phyloP scores from a whole-genome alignment of 352 stramenopile species.

The Phytophthora multivora region DNA sequence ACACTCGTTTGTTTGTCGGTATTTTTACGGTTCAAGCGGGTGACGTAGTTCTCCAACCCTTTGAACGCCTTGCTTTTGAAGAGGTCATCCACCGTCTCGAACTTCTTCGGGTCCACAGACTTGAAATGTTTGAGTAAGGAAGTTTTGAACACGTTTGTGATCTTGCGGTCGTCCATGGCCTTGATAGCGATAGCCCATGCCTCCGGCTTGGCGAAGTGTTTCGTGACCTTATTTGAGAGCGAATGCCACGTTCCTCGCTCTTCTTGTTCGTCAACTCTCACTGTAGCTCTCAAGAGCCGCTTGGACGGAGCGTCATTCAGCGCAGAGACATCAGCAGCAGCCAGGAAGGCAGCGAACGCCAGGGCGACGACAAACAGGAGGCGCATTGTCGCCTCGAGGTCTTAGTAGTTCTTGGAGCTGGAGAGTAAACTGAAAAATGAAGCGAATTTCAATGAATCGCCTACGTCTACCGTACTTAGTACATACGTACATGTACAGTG shows the following conservation, averaged over 20 bases:
- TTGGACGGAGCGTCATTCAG: background rate
- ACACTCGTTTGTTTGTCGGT: background rate
- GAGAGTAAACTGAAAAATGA: too few species aligned
- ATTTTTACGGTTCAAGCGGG: background rate
- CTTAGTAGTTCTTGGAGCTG: background rate
- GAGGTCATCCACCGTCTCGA: background rate
- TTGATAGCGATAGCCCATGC: background rate
- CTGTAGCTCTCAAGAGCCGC: background rate
- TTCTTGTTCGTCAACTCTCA: background rate
- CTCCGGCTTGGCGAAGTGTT: background rate
- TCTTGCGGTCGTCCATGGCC: background rate
- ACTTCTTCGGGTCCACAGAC: background rate
- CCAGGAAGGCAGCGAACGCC: background rate
- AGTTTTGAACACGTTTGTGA: background rate
- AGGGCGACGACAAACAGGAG: background rate
- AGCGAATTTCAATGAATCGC: background rate
- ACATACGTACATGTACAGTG: too few species aligned
- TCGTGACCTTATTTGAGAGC: background rate
- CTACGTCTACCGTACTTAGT: too few species aligned
- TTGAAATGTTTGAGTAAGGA: background rate
- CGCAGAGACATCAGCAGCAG: background rate
- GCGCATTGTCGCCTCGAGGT: background rate
- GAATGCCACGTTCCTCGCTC: background rate
- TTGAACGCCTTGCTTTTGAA: background rate
- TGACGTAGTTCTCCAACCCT: background rate